Base-by-base conservation (phyloP, 768 basidiomycete species). In the Chalciporus sphaerocephalus region DNA sequence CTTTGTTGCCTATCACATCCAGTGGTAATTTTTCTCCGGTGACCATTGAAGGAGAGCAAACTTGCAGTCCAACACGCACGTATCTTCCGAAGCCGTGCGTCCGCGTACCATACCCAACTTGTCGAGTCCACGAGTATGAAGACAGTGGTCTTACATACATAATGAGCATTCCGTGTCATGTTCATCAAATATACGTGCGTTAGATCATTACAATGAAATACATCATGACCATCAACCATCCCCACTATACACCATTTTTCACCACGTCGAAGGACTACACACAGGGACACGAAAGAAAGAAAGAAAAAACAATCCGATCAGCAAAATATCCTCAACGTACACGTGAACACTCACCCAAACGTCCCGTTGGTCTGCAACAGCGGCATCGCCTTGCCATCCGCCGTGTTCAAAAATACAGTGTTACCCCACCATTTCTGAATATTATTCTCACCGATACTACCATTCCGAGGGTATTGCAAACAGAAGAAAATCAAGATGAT, bases 381-480 rank as follows among this genome's bases (percentile, higher is more conserved):
- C 0, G 63, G 47, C 28, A 47, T 40, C 3, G 37, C 17, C 3
- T n/a, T 22, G 13, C 43, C 57, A 38, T 72, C 70, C 2, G 55
- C 69, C 1, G 65, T 71, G 0, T 63, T 62, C 36, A 44, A 5
- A 47, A 48, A 62, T 6, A 65, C 58, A 49, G 67, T 75, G 52
- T 87, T 87, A 10, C 85, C 86, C 85, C 84, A 87, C 86, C 85
- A 88, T 1, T 48, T 52, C 39, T 72, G 74, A 36, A 87, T 57
- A n/a, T 47, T 80, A 43, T 72, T 66, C 10, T 54, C n/a, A 5
- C 81, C 85, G 49, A 87, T 83, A 4, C 60, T 59, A 4, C 84
- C 84, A 46, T 83, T 76, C 40, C 50, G 48, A 4, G 85, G 85
- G 54, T 74, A 86, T 67, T 87, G 78, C 18, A 86, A 69, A 43